Evolutionary conservation across 768 basidiomycete genomes (phyloP).

Genomic region (Pisolithus albus): DNA sequence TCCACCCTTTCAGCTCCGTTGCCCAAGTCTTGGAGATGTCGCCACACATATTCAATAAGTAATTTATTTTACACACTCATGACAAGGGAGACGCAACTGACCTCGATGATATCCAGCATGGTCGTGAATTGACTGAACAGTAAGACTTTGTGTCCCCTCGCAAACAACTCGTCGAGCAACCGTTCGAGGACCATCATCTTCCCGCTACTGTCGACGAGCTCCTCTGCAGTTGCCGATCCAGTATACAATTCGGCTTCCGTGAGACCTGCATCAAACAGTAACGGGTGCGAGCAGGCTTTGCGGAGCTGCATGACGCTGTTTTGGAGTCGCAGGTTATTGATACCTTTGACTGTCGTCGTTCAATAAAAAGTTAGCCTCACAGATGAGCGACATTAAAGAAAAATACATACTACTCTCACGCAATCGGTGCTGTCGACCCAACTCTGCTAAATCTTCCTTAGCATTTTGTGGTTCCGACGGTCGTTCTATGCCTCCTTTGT

Average conservation of each 20-base stretch:
- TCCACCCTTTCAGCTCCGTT: conserved; percentile 71
- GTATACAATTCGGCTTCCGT: not conserved
- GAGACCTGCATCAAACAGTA: conserved; percentile 56
- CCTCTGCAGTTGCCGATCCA: conserved; percentile 56
- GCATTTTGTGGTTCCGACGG: conserved; percentile 22
- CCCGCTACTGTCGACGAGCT: conserved; percentile 80
- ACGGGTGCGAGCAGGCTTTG: conserved; percentile 93
- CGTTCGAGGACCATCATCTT: conserved; percentile 98
- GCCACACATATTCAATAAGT: too few species aligned
- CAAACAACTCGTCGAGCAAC: conserved; percentile 76
- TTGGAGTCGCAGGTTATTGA: conserved; percentile 91
- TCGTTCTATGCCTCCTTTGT: conserved; percentile 38
- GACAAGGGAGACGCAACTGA: too few species aligned
- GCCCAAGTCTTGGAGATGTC: conserved; percentile 55
- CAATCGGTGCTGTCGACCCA: conserved; percentile 51
- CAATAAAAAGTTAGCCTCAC: conserved; percentile 2
- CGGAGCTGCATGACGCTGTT: conserved; percentile 96
- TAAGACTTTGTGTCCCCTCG: conserved; percentile 75
- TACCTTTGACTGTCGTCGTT: conserved; percentile 54
- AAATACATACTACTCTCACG: conserved; percentile 53
- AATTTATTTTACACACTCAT: too few species aligned
- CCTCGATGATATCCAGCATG: conserved; percentile 94
- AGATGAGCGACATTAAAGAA: not conserved
- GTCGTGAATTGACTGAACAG: conserved; percentile 91
- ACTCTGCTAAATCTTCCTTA: conserved; percentile 43